These are phyloP conservation scores for Glycine tomentella DNA, from an alignment of 306 rosid genomes.

Conservation along the genomic window DNA sequence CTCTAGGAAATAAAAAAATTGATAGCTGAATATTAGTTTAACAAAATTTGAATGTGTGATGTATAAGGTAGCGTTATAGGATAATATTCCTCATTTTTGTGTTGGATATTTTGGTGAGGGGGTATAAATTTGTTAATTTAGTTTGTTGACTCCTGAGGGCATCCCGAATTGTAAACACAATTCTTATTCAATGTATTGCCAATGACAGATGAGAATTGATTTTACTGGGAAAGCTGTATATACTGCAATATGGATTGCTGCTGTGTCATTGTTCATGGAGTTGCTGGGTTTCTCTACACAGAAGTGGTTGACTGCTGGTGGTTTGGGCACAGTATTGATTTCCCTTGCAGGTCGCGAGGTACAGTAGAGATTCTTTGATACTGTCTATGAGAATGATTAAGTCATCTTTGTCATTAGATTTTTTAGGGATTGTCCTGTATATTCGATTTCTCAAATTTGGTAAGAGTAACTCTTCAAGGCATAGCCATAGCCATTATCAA, in stretches of 20 bases:
- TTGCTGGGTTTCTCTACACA: conserved; percentile 93
- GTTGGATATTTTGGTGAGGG: conserved; percentile 36
- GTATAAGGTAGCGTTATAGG: conserved; percentile 5
- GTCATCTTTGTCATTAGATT: no score
- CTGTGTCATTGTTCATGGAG: conserved; percentile 93
- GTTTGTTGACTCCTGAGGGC: conserved; percentile 47
- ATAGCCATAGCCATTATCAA: conserved; percentile 29
- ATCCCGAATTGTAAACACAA: conserved; percentile 25
- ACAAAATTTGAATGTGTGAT: conserved; percentile 1
- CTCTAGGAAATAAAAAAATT: background rate
- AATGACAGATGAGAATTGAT: conserved; percentile 82
- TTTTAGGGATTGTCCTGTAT: conserved; percentile 11
- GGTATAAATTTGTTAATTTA: conserved; percentile 32
- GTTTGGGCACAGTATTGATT: conserved; percentile 92
- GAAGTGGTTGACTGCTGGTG: conserved; percentile 97
- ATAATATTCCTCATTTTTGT: conserved; percentile 4
- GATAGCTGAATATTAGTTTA: conserved; percentile 12
- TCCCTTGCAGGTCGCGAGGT: conserved; percentile 99
- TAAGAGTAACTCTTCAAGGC: conserved; percentile 37
- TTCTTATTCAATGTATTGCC: conserved; percentile 52
- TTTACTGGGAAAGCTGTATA: conserved; percentile 91
- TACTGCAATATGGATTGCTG: conserved; percentile 97
- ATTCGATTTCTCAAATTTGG: conserved; percentile 38
- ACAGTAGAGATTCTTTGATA: conserved; percentile 45
- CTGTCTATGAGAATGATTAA: no score